A percentile compares a stretch with the other conserved stretches of the same genome.
Evolutionary conservation across 371 early-diverging fungal species (phyloP).

Genomic region (Rhizomucor miehei): DNA sequence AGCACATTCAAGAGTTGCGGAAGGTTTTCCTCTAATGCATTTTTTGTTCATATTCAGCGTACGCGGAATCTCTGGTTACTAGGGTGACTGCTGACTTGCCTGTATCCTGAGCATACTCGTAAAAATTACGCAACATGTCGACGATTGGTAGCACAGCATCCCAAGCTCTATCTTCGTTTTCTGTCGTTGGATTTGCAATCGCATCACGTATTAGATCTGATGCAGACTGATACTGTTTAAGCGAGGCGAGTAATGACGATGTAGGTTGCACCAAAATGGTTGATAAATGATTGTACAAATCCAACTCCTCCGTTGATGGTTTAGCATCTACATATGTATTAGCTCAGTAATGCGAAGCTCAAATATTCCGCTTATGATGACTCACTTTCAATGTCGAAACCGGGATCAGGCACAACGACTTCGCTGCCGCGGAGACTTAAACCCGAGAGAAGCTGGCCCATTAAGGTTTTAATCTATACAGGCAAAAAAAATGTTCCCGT

Average conservation of each 20-base stretch:
- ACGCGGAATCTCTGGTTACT: too few species aligned
- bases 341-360: not conserved
- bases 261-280: conserved; percentile 45
- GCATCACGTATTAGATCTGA: conserved; percentile 58
- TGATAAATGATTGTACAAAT: conserved; percentile 46
- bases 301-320: conserved; percentile 49
- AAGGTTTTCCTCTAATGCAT: conserved; percentile 64
- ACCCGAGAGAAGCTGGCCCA: conserved; percentile 45
- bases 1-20: conserved; percentile 69
- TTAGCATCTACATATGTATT: conserved; percentile 40
- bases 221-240: conserved; percentile 51
- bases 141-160: conserved; percentile 78
- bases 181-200: conserved; percentile 74
- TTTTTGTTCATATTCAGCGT: too few species aligned
- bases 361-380: not conserved
- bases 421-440: conserved; percentile 41
- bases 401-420: conserved; percentile 44
- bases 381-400: conserved; percentile 52
- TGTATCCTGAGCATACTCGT: conserved; percentile 68
- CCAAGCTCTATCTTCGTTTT: conserved; percentile 88
- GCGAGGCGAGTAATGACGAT: conserved; percentile 39
- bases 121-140: conserved; percentile 71
- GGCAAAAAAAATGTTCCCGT: not conserved
- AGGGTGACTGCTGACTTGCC: too few species aligned
- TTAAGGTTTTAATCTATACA: conserved; percentile 6